Conservation (phyloP, 441 rosid genomes). For the Manihot esculenta region DNA sequence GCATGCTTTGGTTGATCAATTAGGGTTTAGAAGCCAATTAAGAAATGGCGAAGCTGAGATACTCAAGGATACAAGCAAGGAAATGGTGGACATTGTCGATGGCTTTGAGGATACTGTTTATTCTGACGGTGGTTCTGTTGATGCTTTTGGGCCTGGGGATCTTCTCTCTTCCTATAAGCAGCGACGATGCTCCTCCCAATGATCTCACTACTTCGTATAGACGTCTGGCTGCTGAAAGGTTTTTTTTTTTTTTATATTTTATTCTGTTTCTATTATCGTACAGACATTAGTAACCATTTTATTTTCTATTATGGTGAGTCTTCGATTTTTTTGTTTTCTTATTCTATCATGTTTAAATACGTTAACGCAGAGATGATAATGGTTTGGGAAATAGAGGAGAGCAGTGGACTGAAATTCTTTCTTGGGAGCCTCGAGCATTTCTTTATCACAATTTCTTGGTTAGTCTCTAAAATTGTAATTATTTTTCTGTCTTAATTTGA, state of each 20-base stretch:
- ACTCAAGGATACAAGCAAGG: constrained; percentile 51
- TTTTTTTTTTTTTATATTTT: neutral
- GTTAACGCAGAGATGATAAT: constrained; percentile 22
- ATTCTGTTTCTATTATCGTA: neutral
- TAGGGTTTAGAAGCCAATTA: constrained; percentile 27
- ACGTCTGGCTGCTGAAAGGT: constrained; percentile 61
- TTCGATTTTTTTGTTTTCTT: neutral
- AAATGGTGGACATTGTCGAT: constrained; percentile 55
- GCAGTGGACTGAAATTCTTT: constrained; percentile 78
- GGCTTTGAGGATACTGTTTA: constrained; percentile 44
- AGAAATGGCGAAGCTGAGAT: constrained; percentile 56
- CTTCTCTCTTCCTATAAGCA: constrained; percentile 58
- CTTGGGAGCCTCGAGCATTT: constrained; percentile 92
- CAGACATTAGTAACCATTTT: too few species aligned
- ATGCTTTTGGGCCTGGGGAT: constrained; percentile 66
- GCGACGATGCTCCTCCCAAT: constrained; percentile 47
- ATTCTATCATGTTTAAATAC: neutral
- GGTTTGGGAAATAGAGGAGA: constrained; percentile 41
- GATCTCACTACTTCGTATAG: constrained; percentile 50
- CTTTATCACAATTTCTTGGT: constrained; percentile 87
- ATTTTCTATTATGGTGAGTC: neutral
- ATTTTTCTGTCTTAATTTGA: neutral
- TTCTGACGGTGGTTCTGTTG: constrained; percentile 59
- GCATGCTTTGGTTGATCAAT: constrained; percentile 17
- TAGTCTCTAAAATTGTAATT: constrained; percentile 16